These are phyloP conservation scores for Mycena albidolilacea DNA, from an alignment of 768 basidiomycete genomes.

Conservation along the genomic window DNA sequence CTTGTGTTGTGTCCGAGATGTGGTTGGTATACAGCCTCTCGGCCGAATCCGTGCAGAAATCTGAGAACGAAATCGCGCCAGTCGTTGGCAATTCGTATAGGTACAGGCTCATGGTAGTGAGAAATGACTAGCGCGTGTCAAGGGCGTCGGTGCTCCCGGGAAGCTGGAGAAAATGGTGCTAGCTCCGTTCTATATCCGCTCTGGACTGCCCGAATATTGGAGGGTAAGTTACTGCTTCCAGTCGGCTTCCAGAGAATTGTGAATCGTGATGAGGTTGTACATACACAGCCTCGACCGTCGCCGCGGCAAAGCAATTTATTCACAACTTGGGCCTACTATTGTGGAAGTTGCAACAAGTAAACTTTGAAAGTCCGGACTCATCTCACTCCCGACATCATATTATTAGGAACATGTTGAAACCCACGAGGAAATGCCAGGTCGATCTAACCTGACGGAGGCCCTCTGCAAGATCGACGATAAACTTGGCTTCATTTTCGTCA, in stretches of 20 bases:
- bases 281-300: slow-evolving; percentile 42
- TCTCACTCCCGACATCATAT: no score
- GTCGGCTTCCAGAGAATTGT: no score
- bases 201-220: no score
- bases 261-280: slow-evolving; percentile 47
- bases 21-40: slow-evolving; percentile 65
- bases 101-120: slow-evolving; percentile 50
- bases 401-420: no score
- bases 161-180: background rate
- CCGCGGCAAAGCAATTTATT: no score
- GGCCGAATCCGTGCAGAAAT: slow-evolving; percentile 74
- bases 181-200: background rate
- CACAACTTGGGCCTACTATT: slow-evolving; percentile 39
- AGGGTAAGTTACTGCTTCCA: no score
- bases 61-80: slow-evolving; percentile 82
- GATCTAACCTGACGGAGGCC: no score
- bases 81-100: slow-evolving; percentile 91
- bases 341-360: no score
- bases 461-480: slow-evolving; percentile 59
- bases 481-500: slow-evolving; percentile 23
- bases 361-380: slow-evolving; percentile 53
- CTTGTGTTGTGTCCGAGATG: slow-evolving; percentile 83
- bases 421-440: no score
- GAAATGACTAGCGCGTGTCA: background rate
- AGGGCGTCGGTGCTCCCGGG: background rate